Evolutionary conservation across 495 filamentous ascomycete species (phyloP), one percentile per base, ranked within the genome.

Genomic region (Letharia columbiana): DNA sequence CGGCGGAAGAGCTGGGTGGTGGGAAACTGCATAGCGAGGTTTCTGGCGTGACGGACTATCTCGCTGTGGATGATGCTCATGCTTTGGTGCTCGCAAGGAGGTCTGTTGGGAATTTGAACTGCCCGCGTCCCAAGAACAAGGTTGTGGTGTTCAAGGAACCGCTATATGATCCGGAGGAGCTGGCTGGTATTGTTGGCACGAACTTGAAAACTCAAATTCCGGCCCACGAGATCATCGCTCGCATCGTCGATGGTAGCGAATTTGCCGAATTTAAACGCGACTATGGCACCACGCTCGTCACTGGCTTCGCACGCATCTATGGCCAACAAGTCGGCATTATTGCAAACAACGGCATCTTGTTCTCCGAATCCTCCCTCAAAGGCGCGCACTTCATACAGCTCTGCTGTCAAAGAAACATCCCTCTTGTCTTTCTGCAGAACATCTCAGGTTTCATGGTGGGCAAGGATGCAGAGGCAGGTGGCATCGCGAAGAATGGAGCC

Each of bases 391-490:
- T 98, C 77, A 96, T 98, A 73, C 90, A 98, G 75, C 86, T 98
- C n/a, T 97, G 94, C 79, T 84, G 86, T 10, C 90, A 98, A 75
- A 88, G 95, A 61, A 83, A 87, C 35, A 90, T 98, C 60, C 93
- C 94, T 20, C 80, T 98, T 0, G 79, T 98, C 41, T 98, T 98
- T 76, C 77, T 98, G 47, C 94, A 98, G 73, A 98, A 98, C 73
- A 98, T 98, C 74, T 88, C 84, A 10, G 94, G 94, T 37, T 98
- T 98, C 81, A 98, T 98, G 94, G 94, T 98, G 17, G 94, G 94
- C 39, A 83, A 82, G 11, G 91, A 96, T 71, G 94, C 93, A 6
- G 94, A 98, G 75, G 87, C 87, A 52, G 94, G 91, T 61, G 94
- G 94, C 10, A 98, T 98, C 70, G 94, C 94, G 40, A 98, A 98